Percentiles rank a stretch among this genome's conserved stretches.
Evolutionary conservation across 2,329 filamentous ascomycete genomes (phyloP).

Genomic region (Aureobasidium sp.): DNA sequence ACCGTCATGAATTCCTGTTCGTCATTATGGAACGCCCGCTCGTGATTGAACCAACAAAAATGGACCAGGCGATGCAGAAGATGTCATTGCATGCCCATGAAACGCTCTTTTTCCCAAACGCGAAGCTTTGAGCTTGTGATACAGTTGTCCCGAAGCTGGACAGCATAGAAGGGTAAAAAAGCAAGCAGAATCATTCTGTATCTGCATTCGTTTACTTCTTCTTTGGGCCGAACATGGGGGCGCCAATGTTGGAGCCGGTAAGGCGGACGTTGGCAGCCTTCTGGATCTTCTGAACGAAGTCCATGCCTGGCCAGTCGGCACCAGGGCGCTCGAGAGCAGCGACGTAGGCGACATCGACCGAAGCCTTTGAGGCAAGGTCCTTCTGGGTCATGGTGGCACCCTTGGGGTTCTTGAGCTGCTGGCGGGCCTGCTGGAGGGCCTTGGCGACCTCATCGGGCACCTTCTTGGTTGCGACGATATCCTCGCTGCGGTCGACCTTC

Average conservation of each 20-base stretch:
- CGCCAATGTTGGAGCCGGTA: conserved; percentile 54
- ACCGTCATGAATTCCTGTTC: conserved; percentile 12
- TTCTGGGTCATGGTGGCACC: conserved; percentile 77
- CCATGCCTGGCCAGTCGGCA: conserved; percentile 72
- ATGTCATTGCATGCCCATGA: not conserved
- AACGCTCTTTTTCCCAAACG: not conserved
- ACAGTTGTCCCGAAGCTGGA: not conserved
- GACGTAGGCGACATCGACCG: conserved; percentile 72
- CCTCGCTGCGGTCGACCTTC: conserved; percentile 94
- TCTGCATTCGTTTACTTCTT: conserved; percentile 44
- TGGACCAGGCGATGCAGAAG: not conserved
- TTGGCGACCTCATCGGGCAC: conserved; percentile 73
- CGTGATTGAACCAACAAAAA: conserved; percentile 7
- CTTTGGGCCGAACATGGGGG: conserved; percentile 70
- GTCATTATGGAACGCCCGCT: conserved; percentile 13
- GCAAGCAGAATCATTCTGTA: not conserved
- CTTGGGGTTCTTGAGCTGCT: conserved; percentile 73
- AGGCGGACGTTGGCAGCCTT: conserved; percentile 45
- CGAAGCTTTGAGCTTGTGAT: not conserved
- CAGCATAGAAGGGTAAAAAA: not conserved
- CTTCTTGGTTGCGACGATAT: conserved; percentile 95
- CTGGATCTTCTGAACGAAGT: conserved; percentile 76
- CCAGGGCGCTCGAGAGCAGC: conserved; percentile 79
- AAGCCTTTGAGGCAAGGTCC: conserved; percentile 76
- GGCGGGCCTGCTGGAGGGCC: conserved; percentile 72